Evolutionary conservation across 2,329 filamentous ascomycete species (phyloP).

Genomic region (Celoporthe dispersa): DNA sequence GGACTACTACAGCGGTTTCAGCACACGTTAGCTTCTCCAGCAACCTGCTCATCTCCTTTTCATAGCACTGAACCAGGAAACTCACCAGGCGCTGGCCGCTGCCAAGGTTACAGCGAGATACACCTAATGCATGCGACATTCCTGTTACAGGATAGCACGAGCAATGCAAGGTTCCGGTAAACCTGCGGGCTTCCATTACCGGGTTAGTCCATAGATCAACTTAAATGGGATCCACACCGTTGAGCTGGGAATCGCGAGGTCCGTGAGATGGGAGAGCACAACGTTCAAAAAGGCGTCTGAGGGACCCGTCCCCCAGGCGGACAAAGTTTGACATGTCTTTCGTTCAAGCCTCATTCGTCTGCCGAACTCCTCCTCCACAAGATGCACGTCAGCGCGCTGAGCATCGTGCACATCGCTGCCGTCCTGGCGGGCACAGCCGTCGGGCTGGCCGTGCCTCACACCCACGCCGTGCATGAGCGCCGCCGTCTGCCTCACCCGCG

Average conservation of each 20-base stretch:
- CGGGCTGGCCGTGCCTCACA: slow-evolving; percentile 18
- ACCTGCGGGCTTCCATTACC: slow-evolving; percentile 8
- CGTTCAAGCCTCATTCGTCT: not conserved
- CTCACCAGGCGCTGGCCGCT: not conserved
- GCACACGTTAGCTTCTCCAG: not conserved
- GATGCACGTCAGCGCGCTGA: slow-evolving; percentile 15
- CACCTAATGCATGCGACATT: not conserved
- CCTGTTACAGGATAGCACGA: slow-evolving; percentile 3
- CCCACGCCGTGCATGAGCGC: slow-evolving; percentile 22
- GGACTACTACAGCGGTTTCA: not conserved
- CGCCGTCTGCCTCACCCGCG: slow-evolving; percentile 19
- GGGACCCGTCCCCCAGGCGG: not conserved
- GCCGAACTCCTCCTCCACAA: not conserved
- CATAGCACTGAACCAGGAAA: not conserved
- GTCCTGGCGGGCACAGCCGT: slow-evolving; percentile 17
- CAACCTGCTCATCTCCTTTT: not conserved
- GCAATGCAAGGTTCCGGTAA: not conserved
- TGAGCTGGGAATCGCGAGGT: not conserved
- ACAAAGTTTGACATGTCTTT: not conserved
- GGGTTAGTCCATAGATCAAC: not conserved
- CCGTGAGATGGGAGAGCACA: not conserved
- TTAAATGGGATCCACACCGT: not conserved
- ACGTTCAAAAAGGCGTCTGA: not conserved
- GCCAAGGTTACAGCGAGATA: not conserved
- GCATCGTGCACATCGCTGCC: slow-evolving; percentile 17